Percentiles rank a stretch among this genome's conserved stretches.
These are phyloP conservation scores for Talaromyces pinophilus DNA, from an alignment of 2,329 filamentous ascomycete genomes.

Conservation along the genomic window DNA sequence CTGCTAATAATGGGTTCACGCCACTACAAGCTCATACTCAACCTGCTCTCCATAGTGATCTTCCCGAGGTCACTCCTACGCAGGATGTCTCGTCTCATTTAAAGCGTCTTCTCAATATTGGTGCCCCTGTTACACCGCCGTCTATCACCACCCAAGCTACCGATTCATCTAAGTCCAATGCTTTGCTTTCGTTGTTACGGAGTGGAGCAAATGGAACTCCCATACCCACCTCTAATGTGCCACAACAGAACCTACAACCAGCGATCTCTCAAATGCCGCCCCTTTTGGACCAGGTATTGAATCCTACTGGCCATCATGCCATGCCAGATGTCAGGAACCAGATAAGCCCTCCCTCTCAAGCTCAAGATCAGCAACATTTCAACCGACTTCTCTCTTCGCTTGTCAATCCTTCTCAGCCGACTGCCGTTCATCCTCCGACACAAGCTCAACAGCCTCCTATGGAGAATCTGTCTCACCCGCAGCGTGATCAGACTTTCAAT, in stretches of 20 bases:
- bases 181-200: constrained; percentile 59
- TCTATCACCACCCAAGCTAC: constrained; percentile 28
- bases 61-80: constrained; percentile 42
- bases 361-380: constrained; percentile 12
- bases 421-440: background rate
- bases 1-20: constrained; percentile 27
- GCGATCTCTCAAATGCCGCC: background rate
- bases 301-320: background rate
- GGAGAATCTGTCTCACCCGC: constrained; percentile 9
- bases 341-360: background rate
- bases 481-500: background rate
- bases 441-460: background rate
- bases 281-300: constrained; percentile 7
- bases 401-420: background rate
- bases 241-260: constrained; percentile 55
- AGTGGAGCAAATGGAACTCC: constrained; percentile 36
- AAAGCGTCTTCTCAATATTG: constrained; percentile 52
- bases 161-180: constrained; percentile 50
- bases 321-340: background rate
- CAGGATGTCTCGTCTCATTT: constrained; percentile 54
- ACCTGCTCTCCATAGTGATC: constrained; percentile 38
- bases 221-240: constrained; percentile 41
- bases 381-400: constrained; percentile 11
- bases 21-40: constrained; percentile 28
- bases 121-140: constrained; percentile 22